phyloP scores from a whole-genome alignment of 2,329 filamentous ascomycete species.

The Geosmithia putterillii region DNA sequence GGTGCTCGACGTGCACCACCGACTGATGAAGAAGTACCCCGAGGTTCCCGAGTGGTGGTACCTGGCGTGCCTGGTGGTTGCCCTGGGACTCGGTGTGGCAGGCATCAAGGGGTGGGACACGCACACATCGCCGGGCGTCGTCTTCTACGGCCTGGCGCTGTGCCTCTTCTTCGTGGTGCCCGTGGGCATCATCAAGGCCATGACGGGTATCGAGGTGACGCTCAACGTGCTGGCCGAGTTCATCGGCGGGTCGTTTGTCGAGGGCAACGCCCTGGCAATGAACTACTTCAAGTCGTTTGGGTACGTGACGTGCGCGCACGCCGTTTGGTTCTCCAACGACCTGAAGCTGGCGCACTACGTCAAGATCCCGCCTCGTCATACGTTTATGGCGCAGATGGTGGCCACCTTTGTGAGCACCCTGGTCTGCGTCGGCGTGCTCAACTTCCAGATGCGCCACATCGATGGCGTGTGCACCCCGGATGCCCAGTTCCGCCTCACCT shows the following conservation, averaged over 20 bases:
- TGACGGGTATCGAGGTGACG: conserved; percentile 38
- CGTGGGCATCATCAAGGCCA: conserved; percentile 38
- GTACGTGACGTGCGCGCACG: conserved; percentile 35
- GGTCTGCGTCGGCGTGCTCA: conserved; percentile 34
- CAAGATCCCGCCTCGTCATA: conserved; percentile 48
- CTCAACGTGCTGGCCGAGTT: conserved; percentile 42
- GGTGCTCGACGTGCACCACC: conserved; percentile 31
- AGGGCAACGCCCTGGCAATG: conserved; percentile 38
- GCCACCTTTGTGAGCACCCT: conserved; percentile 42
- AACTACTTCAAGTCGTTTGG: conserved; percentile 43
- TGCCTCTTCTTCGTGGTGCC: conserved; percentile 38
- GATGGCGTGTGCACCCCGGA: conserved; percentile 32
- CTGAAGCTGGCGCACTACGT: conserved; percentile 41
- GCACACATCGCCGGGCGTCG: conserved; percentile 35
- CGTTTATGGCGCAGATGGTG: conserved; percentile 46
- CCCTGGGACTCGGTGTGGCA: conserved; percentile 31
- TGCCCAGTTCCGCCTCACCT: conserved; percentile 35
- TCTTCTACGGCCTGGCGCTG: conserved; percentile 37
- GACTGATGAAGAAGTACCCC: conserved; percentile 32
- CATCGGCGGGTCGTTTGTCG: conserved; percentile 36
- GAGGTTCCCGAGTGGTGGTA: conserved; percentile 46
- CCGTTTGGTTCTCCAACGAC: conserved; percentile 36
- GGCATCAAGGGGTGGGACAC: conserved; percentile 36
- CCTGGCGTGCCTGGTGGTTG: conserved; percentile 23
- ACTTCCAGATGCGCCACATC: conserved; percentile 37